These are phyloP conservation scores for Daldinia bambusicola DNA, from an alignment of 495 filamentous ascomycete genomes.

Conservation along the genomic window DNA sequence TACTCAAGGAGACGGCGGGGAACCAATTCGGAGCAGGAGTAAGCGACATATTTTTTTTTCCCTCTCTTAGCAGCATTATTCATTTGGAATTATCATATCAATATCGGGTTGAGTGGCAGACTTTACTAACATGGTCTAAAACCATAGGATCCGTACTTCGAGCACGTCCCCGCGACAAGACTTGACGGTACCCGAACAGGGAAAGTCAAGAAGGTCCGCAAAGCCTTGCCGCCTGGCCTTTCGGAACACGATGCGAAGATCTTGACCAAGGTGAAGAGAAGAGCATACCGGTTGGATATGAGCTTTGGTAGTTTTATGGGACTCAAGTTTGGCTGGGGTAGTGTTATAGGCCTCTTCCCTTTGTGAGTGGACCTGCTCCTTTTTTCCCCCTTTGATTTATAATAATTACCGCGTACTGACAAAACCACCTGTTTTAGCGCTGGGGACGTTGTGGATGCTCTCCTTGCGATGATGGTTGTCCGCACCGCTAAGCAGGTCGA, in stretches of 20 bases:
- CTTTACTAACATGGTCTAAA: conserved; percentile 33
- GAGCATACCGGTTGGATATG: conserved; percentile 86
- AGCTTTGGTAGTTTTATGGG: conserved; percentile 78
- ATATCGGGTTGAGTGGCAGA: not conserved
- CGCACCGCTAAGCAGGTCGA: conserved; percentile 73
- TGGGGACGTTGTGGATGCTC: conserved; percentile 78
- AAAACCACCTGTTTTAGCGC: conserved; percentile 55
- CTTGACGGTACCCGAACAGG: conserved; percentile 62
- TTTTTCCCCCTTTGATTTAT: not conserved
- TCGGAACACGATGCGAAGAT: conserved; percentile 81
- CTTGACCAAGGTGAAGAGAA: conserved; percentile 79
- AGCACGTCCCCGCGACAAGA: conserved; percentile 74
- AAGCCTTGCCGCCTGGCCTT: conserved; percentile 75
- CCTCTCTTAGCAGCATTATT: not conserved
- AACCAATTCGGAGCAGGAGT: conserved; percentile 78
- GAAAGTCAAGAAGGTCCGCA: conserved; percentile 73
- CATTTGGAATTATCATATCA: not conserved
- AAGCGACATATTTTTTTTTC: conserved; percentile 41
- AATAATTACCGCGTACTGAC: conserved; percentile 19
- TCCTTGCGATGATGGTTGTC: conserved; percentile 76
- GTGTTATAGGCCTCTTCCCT: conserved; percentile 83
- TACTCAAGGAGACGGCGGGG: conserved; percentile 70
- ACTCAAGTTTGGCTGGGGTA: conserved; percentile 83
- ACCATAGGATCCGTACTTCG: conserved; percentile 76
- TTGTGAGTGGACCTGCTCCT: conserved; percentile 62